Base-by-base conservation (phyloP, 2,329 filamentous ascomycete genomes). In the Colletotrichum phormii region DNA sequence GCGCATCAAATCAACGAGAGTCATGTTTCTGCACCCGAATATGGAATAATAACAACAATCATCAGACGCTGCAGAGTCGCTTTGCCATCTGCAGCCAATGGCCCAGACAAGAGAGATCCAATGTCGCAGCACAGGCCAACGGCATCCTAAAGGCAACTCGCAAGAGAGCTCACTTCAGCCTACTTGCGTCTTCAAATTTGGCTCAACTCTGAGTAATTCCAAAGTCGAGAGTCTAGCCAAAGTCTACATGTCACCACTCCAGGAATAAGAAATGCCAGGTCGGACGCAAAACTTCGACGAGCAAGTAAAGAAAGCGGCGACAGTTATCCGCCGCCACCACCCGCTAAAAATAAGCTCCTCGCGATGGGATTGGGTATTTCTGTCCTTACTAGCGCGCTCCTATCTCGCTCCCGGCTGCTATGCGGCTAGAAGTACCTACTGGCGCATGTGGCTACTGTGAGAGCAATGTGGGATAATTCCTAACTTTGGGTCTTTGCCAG, bases 311-410 rank as follows among this genome's bases (percentile, higher is more conserved):
- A 35, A 70, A 60, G 57, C 66, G 66, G 70, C 66, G 64, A 29
- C 54, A 31, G 37, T 63, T 58, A 63, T 49, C 71, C 71, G 71
- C 62, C 71, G 61, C 58, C 62, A 73, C 57, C 42, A 51, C 12
- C 59, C 62, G 29, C 71, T 72, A 63, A 61, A 63, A 72, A 67
- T 63, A 73, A 73, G 67, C 57, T 54, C 58, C 51, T 72, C 26
- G 55, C 37, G 8, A 63, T 42, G 29, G 55, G 51, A 31, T 46
- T 53, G 15, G 71, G 46, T 62, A 62, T 67, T 67, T 51, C 62
- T n/a, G 67, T 26, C 46, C 22, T 15, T 22, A 24, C 64, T 71
- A 60, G 67, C 31, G 67, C 49, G 66, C 60, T 58, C 71, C 33
- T 64, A 22, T 59, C 29, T 54, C 61, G 31, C 54, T 71, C 49